Evolutionary conservation across 257 asterid species (phyloP), one percentile per base, ranked within the genome.

Genomic region (Lycium ferocissimum): DNA sequence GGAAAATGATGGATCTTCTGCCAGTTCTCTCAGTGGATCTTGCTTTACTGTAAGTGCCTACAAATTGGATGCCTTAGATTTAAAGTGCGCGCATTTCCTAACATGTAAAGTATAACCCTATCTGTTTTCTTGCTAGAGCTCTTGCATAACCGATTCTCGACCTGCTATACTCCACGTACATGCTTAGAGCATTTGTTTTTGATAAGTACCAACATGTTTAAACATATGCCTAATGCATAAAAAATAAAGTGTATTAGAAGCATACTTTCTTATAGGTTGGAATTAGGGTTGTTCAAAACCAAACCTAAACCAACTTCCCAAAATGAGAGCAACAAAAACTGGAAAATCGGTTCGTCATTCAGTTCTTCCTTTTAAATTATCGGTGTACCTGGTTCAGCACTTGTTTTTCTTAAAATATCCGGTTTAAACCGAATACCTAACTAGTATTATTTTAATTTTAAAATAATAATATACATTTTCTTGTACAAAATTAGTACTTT

Each of bases 1-100:
- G 88, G 82, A 85, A 93, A 93, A 87, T 92, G 89, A 93, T 3
- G 70, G 45, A 78, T 86, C 81, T 75, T 85, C 67, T 59, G 43
- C 67, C 65, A 76, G 26, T 53, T 3, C 26, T 51, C 82, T 51
- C 65, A 53, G 20, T 54, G 65, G 43, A 0, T 78, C 59, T 26
- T 54, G 17, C 82, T 78, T 26, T 78, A 78, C 22, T 15, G 65
- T 53, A 53, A 78, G 82, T 78, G 40, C 65, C 9, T 53, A 53
- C 65, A 53, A 49, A 8, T 53, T 76, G 82, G 65, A 53, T 76
- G 7, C 20, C 0, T 1, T 26, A 4, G 65, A 26, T 76, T 49
- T 49, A 7, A 22, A 6, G 8, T 75, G n/a, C 49, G n/a, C 49
- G 20, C 20, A 53, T 26, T 51, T 51, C n/a, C 47, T 20, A 11